Percentiles rank a stretch among this genome's conserved stretches.
Evolutionary conservation across 2,329 filamentous ascomycete genomes (phyloP).

Genomic region (Penicillium freii): DNA sequence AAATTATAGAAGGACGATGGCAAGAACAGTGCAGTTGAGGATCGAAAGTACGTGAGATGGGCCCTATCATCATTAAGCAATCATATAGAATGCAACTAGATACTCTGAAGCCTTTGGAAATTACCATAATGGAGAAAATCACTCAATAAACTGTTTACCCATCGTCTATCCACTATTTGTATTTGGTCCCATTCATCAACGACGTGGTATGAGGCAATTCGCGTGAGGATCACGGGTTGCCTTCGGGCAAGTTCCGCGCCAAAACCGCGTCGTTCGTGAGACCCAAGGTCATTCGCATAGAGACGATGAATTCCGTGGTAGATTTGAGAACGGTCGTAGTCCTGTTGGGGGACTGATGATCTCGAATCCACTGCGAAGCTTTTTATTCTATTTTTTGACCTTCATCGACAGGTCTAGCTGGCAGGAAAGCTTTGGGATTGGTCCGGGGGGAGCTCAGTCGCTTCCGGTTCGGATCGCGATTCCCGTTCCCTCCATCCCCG

Average conservation of each 20-base stretch:
- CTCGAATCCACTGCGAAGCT: too few relatives aligned
- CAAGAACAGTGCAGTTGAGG: neutral
- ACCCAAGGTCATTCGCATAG: neutral
- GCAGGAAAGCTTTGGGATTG: neutral
- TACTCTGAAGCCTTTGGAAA: neutral
- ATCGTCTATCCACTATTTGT: neutral
- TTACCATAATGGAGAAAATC: neutral
- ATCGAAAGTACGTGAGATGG: neutral
- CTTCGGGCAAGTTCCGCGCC: neutral
- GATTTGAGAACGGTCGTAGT: too few relatives aligned
- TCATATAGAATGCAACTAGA: neutral
- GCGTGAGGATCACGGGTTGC: neutral
- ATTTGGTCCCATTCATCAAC: neutral
- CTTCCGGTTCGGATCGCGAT: neutral
- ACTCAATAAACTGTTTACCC: neutral
- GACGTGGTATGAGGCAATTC: neutral
- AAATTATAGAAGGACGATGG: neutral
- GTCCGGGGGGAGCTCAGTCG: neutral
- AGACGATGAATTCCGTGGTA: neutral
- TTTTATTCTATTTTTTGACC: too few relatives aligned
- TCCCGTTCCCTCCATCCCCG: neutral
- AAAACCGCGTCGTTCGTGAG: neutral
- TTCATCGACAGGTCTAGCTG: neutral
- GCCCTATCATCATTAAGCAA: neutral
- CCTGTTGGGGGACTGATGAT: neutral